Evolutionary conservation across 2,329 filamentous ascomycete genomes (phyloP).

Genomic region (Phialophora verrucosa): DNA sequence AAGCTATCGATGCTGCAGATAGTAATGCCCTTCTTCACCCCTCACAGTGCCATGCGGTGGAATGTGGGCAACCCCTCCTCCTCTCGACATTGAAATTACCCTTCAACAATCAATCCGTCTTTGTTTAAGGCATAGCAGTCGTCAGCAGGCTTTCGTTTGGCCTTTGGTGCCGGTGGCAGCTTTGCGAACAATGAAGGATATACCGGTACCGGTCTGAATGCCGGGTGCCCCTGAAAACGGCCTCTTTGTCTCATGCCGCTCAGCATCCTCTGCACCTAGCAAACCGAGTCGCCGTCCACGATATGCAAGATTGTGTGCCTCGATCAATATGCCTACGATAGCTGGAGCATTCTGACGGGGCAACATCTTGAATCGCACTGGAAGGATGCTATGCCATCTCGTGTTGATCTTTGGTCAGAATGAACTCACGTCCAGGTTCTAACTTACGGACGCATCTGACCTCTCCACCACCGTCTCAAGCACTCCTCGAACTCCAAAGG

Average conservation of each 20-base stretch:
- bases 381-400: conserved; percentile 6
- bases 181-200: conserved; percentile 22
- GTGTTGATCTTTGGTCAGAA: conserved; percentile 7
- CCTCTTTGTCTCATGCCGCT: conserved; percentile 23
- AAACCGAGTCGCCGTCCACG: not conserved
- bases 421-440: conserved; percentile 26
- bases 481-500: conserved; percentile 35
- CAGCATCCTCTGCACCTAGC: conserved; percentile 4
- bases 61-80: conserved; percentile 23
- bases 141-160: conserved; percentile 3
- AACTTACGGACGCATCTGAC: conserved; percentile 21
- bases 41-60: conserved; percentile 10
- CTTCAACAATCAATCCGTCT: not conserved
- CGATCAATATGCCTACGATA: not conserved
- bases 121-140: conserved; percentile 1
- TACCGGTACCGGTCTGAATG: not conserved
- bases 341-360: not conserved
- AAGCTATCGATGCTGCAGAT: conserved; percentile 14
- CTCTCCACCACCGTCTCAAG: conserved; percentile 35
- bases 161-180: not conserved
- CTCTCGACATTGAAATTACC: conserved; percentile 15
- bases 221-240: conserved; percentile 22
- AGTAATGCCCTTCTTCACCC: not conserved
- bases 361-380: not conserved
- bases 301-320: not conserved